These are phyloP conservation scores for Carex sylvatica DNA, from an alignment of 202 grass and related monocot species.

Conservation along the genomic window DNA sequence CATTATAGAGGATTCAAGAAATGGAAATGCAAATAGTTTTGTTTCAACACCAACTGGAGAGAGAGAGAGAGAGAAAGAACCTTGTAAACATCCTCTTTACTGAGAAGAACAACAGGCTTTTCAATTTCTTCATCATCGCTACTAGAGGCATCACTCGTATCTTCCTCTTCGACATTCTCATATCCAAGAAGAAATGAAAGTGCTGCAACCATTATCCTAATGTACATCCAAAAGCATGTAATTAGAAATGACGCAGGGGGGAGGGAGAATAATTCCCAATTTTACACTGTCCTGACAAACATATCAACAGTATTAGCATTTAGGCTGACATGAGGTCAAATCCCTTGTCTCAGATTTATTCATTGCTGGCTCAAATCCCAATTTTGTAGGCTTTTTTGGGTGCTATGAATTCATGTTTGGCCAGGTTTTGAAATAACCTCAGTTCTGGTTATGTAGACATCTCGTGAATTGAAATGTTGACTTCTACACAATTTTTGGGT, in stretches of 20 bases:
- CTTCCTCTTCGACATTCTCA: conserved; percentile 69
- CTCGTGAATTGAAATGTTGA: not conserved
- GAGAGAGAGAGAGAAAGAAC: conserved; percentile 33
- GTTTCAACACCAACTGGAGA: not conserved
- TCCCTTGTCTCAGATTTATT: not conserved
- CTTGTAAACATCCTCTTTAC: conserved; percentile 95
- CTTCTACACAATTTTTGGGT: not conserved
- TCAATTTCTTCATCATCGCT: conserved; percentile 57
- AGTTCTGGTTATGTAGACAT: not conserved
- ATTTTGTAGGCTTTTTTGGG: not conserved
- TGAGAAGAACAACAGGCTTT: conserved; percentile 64
- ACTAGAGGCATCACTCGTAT: conserved; percentile 69
- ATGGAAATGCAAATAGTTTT: not conserved
- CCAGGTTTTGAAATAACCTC: not conserved
- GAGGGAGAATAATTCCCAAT: not conserved
- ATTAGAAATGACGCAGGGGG: not conserved
- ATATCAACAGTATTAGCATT: not conserved
- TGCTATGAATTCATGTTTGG: not conserved
- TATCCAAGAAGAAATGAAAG: conserved; percentile 93
- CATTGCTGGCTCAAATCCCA: not conserved
- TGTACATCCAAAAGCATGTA: not conserved
- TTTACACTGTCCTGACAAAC: not conserved
- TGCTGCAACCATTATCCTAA: conserved; percentile 84
- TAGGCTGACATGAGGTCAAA: not conserved
- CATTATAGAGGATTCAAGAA: not conserved